Percentiles rank a stretch among this genome's conserved stretches.
phyloP scores from a whole-genome alignment of 139 green algal species.

The Monoraphidium neglectum region DNA sequence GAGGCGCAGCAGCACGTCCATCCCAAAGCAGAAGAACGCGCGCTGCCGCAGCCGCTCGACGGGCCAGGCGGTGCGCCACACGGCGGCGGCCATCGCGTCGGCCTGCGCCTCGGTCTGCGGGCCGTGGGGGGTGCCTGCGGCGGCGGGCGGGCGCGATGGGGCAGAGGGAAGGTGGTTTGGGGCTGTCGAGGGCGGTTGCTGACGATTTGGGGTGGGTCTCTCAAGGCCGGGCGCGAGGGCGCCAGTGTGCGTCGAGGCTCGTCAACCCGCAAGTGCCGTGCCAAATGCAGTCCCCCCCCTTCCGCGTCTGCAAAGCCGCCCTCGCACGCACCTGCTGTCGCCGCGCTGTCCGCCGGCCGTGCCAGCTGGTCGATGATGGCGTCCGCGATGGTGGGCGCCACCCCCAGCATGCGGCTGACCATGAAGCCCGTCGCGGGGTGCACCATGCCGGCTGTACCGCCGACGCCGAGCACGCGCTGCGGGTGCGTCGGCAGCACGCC shows the following conservation, averaged over 20 bases:
- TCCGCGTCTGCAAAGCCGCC: not conserved
- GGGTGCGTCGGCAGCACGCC: slow-evolving; percentile 92
- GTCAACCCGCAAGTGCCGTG: too few species aligned
- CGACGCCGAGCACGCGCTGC: slow-evolving; percentile 94
- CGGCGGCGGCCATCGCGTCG: slow-evolving; percentile 49
- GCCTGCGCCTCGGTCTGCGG: slow-evolving; percentile 58
- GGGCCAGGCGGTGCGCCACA: slow-evolving; percentile 92
- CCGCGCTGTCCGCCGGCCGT: slow-evolving; percentile 50
- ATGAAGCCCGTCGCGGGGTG: slow-evolving; percentile 97
- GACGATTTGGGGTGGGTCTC: too few species aligned
- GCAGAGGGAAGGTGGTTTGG: too few species aligned
- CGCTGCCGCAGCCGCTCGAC: slow-evolving; percentile 86
- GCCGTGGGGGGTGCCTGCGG: slow-evolving; percentile 15
- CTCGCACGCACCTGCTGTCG: slow-evolving; percentile 19
- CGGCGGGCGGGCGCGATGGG: not conserved
- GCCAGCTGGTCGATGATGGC: slow-evolving; percentile 79
- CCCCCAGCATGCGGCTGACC: slow-evolving; percentile 86
- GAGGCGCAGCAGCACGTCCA: slow-evolving; percentile 91
- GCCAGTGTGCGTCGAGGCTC: too few species aligned
- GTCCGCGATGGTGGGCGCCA: slow-evolving; percentile 83
- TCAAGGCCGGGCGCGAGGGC: too few species aligned
- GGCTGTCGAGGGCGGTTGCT: too few species aligned
- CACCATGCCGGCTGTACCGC: slow-evolving; percentile 95
- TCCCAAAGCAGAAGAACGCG: slow-evolving; percentile 96
- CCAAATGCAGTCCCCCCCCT: not conserved